These are phyloP conservation scores for Melanomma pulvis-pyrius DNA, from an alignment of 495 filamentous ascomycete genomes.

Conservation along the genomic window DNA sequence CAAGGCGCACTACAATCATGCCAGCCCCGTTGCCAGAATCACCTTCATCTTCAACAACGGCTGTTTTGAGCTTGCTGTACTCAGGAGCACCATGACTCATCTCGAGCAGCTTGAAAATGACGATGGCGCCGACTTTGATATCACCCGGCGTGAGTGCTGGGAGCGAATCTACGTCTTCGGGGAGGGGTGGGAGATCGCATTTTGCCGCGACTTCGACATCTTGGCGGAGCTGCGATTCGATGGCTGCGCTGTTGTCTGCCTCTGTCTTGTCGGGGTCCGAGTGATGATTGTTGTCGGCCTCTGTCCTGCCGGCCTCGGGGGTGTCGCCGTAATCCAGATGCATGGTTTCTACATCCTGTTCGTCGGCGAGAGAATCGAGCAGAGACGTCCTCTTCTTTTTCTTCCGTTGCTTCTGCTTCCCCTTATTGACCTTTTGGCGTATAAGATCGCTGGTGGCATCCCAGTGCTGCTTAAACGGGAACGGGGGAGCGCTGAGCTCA, in stretches of 20 bases:
- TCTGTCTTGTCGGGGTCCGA: constrained; percentile 43
- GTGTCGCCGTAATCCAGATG: constrained; percentile 44
- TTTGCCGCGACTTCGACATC: constrained; percentile 33
- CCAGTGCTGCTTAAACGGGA: constrained; percentile 90
- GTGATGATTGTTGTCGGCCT: too few species aligned
- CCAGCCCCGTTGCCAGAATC: constrained; percentile 7
- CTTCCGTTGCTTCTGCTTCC: constrained; percentile 50
- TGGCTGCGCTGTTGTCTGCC: constrained; percentile 31
- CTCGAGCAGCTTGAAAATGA: constrained; percentile 78
- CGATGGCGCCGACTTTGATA: constrained; percentile 64
- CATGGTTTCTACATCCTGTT: constrained; percentile 43
- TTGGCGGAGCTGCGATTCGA: constrained; percentile 39
- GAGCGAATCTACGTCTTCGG: constrained; percentile 61
- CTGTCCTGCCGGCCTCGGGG: too few species aligned
- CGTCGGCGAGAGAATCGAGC: constrained; percentile 44
- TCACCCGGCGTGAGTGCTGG: constrained; percentile 57
- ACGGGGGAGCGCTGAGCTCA: constrained; percentile 73
- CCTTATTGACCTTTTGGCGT: constrained; percentile 51
- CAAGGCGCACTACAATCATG: constrained; percentile 53
- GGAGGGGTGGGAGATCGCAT: constrained; percentile 58
- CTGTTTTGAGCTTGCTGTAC: constrained; percentile 68
- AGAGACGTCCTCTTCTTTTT: constrained; percentile 41
- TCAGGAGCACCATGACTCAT: constrained; percentile 61
- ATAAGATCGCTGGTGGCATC: constrained; percentile 73
- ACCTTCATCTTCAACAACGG: constrained; percentile 54